Conservation (phyloP, 2,329 filamentous ascomycete species). For the Aureobasidium sp. region DNA sequence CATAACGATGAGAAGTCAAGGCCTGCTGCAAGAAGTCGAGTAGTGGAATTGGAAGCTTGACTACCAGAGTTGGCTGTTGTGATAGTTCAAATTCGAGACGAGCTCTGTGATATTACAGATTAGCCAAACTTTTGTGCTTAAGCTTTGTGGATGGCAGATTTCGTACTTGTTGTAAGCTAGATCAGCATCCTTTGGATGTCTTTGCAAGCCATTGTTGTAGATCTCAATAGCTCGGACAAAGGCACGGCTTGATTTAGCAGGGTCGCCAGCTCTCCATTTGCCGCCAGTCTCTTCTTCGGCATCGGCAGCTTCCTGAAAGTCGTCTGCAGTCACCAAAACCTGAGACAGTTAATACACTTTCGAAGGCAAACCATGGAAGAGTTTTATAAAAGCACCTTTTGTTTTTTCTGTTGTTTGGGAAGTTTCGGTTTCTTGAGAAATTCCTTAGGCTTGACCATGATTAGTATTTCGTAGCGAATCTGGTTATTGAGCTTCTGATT, state of each 20-base stretch:
- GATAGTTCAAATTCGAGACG: slow-evolving; percentile 63
- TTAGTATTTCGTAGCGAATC: neutral
- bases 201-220: slow-evolving; percentile 57
- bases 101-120: slow-evolving; percentile 41
- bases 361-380: neutral
- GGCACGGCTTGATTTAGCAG: slow-evolving; percentile 55
- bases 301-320: slow-evolving; percentile 61
- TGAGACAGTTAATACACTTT: neutral
- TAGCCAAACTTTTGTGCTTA: neutral
- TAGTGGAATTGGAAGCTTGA: slow-evolving; percentile 48
- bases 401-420: slow-evolving; percentile 15
- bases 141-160: neutral
- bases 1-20: slow-evolving; percentile 56
- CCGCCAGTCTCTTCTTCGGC: slow-evolving; percentile 64
- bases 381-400: neutral
- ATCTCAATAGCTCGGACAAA: slow-evolving; percentile 58
- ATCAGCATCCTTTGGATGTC: slow-evolving; percentile 58
- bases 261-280: slow-evolving; percentile 67
- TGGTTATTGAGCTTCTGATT: neutral
- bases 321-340: slow-evolving; percentile 54
- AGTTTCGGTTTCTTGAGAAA: slow-evolving; percentile 15
- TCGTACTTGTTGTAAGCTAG: slow-evolving; percentile 67
- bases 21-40: slow-evolving; percentile 53
- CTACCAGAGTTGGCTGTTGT: slow-evolving; percentile 56
- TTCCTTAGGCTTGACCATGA: slow-evolving; percentile 12